Evolutionary conservation across 495 filamentous ascomycete species (phyloP).

Genomic region (Penicillium arizonense): DNA sequence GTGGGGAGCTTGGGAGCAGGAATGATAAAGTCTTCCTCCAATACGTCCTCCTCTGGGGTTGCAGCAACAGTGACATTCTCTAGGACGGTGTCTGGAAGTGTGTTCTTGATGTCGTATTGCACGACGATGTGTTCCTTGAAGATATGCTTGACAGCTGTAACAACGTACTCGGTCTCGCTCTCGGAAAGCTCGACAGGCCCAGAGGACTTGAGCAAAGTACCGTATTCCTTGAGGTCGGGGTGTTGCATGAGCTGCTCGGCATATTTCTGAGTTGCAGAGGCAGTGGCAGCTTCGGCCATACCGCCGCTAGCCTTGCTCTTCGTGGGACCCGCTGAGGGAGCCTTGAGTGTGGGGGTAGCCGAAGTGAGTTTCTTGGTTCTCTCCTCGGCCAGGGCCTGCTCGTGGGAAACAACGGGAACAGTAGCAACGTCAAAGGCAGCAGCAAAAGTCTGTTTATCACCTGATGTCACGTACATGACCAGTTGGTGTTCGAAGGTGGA

Average conservation of each 20-base stretch:
- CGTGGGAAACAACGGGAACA: slow-evolving; percentile 91
- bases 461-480: slow-evolving; percentile 94
- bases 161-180: slow-evolving; percentile 96
- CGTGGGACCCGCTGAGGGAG: slow-evolving; percentile 78
- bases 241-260: slow-evolving; percentile 81
- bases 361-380: slow-evolving; percentile 92
- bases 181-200: slow-evolving; percentile 86
- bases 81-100: slow-evolving; percentile 82
- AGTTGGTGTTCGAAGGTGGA: slow-evolving; percentile 95
- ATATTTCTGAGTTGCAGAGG: slow-evolving; percentile 82
- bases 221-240: slow-evolving; percentile 86
- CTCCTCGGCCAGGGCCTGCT: slow-evolving; percentile 97
- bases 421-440: slow-evolving; percentile 84
- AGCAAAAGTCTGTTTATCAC: slow-evolving; percentile 79
- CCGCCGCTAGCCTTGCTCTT: slow-evolving; percentile 64
- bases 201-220: slow-evolving; percentile 85
- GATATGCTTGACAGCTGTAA: slow-evolving; percentile 89
- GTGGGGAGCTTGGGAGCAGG: slow-evolving; percentile 77
- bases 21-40: slow-evolving; percentile 91
- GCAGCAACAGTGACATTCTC: slow-evolving; percentile 87
- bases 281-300: slow-evolving; percentile 69
- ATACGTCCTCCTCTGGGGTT: slow-evolving; percentile 72
- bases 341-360: slow-evolving; percentile 91
- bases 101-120: slow-evolving; percentile 98
- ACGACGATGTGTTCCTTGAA: slow-evolving; percentile 96